Evolutionary conservation across 345 rosid species (phyloP).

Genomic region (Reutealis trisperma): DNA sequence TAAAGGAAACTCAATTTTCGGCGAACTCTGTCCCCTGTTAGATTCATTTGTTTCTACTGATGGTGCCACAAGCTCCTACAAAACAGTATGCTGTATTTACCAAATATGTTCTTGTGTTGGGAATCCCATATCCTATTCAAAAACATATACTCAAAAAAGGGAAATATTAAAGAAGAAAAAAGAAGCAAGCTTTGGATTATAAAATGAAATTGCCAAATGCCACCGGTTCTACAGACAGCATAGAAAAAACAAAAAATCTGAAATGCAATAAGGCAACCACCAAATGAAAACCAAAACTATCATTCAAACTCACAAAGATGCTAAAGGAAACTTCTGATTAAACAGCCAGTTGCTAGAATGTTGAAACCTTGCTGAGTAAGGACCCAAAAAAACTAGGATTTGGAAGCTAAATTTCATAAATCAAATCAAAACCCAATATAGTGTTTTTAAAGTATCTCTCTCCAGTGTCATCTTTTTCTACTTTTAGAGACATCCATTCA

Average conservation of each 20-base stretch:
- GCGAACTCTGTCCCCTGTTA: conserved; percentile 39
- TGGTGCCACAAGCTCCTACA: conserved; percentile 72
- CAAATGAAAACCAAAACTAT: neutral
- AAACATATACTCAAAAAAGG: neutral
- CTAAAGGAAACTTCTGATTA: neutral
- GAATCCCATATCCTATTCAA: neutral
- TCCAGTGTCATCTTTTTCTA: neutral
- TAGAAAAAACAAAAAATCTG: neutral
- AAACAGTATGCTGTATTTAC: conserved; percentile 6
- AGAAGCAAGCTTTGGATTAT: neutral
- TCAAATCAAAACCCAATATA: neutral
- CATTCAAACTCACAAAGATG: neutral
- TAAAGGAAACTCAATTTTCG: conserved; percentile 40
- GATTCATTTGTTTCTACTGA: conserved; percentile 38
- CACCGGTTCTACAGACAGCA: neutral
- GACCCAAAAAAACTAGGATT: neutral
- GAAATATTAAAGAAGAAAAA: neutral
- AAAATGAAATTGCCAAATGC: neutral
- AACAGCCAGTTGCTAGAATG: neutral
- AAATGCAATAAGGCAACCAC: neutral
- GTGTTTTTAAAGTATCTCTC: neutral
- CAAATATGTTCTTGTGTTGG: neutral
- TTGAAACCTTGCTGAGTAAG: neutral
- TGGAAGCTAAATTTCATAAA: neutral
- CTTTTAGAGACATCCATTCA: neutral